Evolutionary conservation across 2,329 filamentous ascomycete species (phyloP), one percentile per base, ranked within the genome.

Genomic region (Conoideocrella luteorostrata): DNA sequence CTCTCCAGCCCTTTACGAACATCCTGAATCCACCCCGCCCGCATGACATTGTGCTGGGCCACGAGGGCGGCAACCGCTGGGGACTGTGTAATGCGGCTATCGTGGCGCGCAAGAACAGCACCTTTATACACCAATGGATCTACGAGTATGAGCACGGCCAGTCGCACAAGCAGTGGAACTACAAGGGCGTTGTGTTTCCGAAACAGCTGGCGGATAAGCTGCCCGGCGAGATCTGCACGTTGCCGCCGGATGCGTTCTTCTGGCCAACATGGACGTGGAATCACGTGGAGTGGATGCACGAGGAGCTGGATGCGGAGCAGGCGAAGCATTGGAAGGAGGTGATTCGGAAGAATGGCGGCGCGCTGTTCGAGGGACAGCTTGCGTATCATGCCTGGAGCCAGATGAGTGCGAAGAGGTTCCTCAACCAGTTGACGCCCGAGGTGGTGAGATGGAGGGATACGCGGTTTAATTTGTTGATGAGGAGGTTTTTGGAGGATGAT

Each of bases 361-460:
- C 47, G 11, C 24, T 50, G 24, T 50, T 48, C 22, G 39, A 46
- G 5, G 46, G 46, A 17, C 50, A 50, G 47, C 36, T 52, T 15
- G 47, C 42, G 13, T 52, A 52, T 21, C 50, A 50, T 32, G 47
- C 50, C 7, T 52, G 50, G 50, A 45, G 39, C n/a, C 47, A 44
- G 20, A 45, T 45, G 37, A 40, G 41, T 11, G 26, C 35, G 38
- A 33, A 39, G 2, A 35, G 42, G 4, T 38, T 44, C 17, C 40
- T 50, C 7, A 33, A 13, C 18, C 24, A 34, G 11, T 36, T 52
- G 37, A 46, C 32, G 15, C 44, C 46, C 2, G 32, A 43, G 6
- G 12, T 43, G 4, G 33, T 52, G 4, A 21, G 50, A n/a, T 35
- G 18, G 15, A 39, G 39, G 36, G 37, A 50, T 29, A 52, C 48